A percentile compares a stretch with the other conserved stretches of the same genome.
These are phyloP conservation scores for Sisymbrium irio DNA, from an alignment of 345 rosid species.

Conservation along the genomic window DNA sequence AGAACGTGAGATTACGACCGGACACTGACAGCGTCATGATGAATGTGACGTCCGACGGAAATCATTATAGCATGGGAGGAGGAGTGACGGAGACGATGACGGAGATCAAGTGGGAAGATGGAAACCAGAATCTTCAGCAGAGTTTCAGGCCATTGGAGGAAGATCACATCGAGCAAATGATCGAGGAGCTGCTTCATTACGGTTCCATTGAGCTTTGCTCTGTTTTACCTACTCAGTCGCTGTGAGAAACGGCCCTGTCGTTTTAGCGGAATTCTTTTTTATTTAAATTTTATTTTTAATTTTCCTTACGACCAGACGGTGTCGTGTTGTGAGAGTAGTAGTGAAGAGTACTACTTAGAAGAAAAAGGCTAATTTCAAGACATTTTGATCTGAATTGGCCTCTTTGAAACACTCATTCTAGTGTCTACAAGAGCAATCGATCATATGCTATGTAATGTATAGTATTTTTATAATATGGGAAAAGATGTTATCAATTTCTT, in stretches of 20 bases:
- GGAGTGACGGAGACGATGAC: slow-evolving; percentile 33
- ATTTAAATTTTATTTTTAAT: neutral
- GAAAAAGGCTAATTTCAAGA: slow-evolving; percentile 19
- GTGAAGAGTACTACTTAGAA: neutral
- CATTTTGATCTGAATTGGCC: slow-evolving; percentile 37
- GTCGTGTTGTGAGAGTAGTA: slow-evolving; percentile 21
- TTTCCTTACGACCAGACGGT: slow-evolving; percentile 2
- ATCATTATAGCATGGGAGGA: slow-evolving; percentile 31
- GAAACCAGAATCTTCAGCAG: slow-evolving; percentile 34
- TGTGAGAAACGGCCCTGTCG: slow-evolving; percentile 31
- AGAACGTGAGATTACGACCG: neutral
- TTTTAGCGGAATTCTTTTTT: slow-evolving; percentile 15
- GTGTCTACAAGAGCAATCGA: slow-evolving; percentile 34
- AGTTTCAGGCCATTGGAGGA: slow-evolving; percentile 69
- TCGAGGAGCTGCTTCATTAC: slow-evolving; percentile 76
- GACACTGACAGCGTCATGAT: slow-evolving; percentile 6
- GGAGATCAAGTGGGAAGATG: slow-evolving; percentile 49
- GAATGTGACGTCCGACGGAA: slow-evolving; percentile 15
- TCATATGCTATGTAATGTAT: slow-evolving; percentile 38
- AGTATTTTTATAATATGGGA: slow-evolving; percentile 20
- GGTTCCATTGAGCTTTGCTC: slow-evolving; percentile 82
- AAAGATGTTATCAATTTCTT: slow-evolving; percentile 12
- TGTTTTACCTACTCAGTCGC: slow-evolving; percentile 39
- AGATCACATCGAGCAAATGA: slow-evolving; percentile 94
- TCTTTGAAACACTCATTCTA: slow-evolving; percentile 26